A percentile compares a stretch with the other conserved stretches of the same genome.
Evolutionary conservation across 441 rosid genomes (phyloP).

Genomic region (Corymbia calophylla): DNA sequence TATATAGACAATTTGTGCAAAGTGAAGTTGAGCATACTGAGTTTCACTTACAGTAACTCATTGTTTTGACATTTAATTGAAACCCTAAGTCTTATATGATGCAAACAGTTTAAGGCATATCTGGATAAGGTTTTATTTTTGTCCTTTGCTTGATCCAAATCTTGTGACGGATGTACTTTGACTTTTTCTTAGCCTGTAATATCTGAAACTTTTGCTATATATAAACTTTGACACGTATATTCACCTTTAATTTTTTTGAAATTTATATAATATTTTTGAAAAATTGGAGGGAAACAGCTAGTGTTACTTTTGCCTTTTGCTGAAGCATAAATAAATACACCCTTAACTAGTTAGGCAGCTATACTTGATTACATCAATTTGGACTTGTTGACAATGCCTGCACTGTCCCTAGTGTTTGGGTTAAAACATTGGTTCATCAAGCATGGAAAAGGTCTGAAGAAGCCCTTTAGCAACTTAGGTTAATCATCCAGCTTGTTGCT

Average conservation of each 20-base stretch:
- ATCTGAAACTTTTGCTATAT: not conserved
- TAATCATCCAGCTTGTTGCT: not conserved
- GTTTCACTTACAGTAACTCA: not conserved
- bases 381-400: not conserved
- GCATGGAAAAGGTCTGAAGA: not conserved
- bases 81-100: not conserved
- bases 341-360: not conserved
- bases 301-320: not conserved
- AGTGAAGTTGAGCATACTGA: not conserved
- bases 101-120: not conserved
- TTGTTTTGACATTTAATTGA: not conserved
- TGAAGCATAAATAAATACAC: not conserved
- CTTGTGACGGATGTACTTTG: not conserved
- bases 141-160: not conserved
- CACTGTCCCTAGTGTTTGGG: not conserved
- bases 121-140: not conserved
- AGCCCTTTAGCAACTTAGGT: not conserved
- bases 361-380: not conserved
- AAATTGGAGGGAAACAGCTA: not conserved
- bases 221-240: not conserved
- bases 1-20: not conserved
- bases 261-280: not conserved
- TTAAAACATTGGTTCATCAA: not conserved
- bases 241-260: not conserved
- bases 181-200: not conserved